phyloP scores from a whole-genome alignment of 257 asterid genomes.

The Scutellaria minor region DNA sequence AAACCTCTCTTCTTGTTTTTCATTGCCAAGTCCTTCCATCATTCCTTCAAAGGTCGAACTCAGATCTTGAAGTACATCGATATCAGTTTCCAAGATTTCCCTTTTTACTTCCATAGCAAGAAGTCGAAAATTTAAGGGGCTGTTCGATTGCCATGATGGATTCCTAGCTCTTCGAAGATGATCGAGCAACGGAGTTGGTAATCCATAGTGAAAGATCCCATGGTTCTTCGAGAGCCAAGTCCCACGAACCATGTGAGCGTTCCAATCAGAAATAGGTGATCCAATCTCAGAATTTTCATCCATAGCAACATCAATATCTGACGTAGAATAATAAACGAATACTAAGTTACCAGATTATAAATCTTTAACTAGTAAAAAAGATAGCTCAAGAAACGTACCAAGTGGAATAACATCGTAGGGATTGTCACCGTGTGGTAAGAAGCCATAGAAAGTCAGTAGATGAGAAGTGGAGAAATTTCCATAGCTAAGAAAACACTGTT shows the following conservation, averaged over 20 bases:
- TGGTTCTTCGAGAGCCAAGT: constrained; percentile 82
- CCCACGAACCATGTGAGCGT: constrained; percentile 87
- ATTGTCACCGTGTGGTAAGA: constrained; percentile 77
- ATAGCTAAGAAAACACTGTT: constrained; percentile 88
- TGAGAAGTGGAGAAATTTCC: constrained; percentile 90
- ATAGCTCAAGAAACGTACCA: constrained; percentile 52
- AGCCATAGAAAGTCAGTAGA: constrained; percentile 88
- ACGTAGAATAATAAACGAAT: constrained; percentile 19
- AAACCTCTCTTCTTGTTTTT: constrained; percentile 60
- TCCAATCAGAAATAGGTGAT: constrained; percentile 51
- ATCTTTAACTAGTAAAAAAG: not conserved
- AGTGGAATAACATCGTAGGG: constrained; percentile 82
- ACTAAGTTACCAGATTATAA: not conserved
- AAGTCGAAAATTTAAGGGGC: constrained; percentile 46
- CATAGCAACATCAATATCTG: constrained; percentile 63
- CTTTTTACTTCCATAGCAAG: constrained; percentile 12
- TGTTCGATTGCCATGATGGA: constrained; percentile 40
- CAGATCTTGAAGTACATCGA: constrained; percentile 60
- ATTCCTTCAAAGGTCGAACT: constrained; percentile 63
- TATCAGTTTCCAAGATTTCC: constrained; percentile 67
- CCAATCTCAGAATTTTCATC: constrained; percentile 49
- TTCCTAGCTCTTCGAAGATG: constrained; percentile 64
- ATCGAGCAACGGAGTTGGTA: constrained; percentile 71
- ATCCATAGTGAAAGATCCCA: constrained; percentile 67
- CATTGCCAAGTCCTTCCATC: constrained; percentile 64